Evolutionary conservation across 129 eudicot species (phyloP).

Genomic region (Tanacetum coccineum): DNA sequence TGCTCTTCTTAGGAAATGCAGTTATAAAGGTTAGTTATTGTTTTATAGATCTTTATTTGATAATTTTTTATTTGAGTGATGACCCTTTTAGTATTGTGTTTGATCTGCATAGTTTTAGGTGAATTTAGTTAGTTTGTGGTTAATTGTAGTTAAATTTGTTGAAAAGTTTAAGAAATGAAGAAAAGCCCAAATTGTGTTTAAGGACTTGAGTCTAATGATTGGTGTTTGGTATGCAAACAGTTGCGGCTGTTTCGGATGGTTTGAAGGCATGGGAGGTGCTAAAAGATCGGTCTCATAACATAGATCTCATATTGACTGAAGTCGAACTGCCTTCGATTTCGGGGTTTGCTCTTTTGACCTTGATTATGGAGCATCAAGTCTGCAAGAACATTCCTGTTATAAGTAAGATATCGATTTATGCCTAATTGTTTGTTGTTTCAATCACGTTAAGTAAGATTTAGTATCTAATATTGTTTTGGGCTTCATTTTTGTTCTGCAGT

Average conservation of each 20-base stretch:
- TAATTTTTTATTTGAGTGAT: neutral
- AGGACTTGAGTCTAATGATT: neutral
- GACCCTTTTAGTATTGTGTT: neutral
- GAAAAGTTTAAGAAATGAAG: neutral
- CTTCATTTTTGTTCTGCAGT: constrained; percentile 40
- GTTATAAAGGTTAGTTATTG: constrained; percentile 62
- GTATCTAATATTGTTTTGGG: constrained; percentile 5
- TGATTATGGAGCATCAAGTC: constrained; percentile 68
- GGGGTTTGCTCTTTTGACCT: constrained; percentile 75
- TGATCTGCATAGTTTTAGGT: neutral
- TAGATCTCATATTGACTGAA: constrained; percentile 86
- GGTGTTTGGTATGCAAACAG: constrained; percentile 34
- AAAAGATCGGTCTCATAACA: constrained; percentile 51
- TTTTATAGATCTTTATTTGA: neutral
- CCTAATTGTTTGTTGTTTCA: neutral
- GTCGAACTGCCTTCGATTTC: constrained; percentile 85
- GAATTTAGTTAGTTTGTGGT: constrained; percentile 8
- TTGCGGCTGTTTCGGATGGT: constrained; percentile 88
- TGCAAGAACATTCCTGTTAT: constrained; percentile 92
- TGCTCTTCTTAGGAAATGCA: constrained; percentile 90
- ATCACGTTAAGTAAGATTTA: neutral
- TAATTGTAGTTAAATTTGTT: neutral
- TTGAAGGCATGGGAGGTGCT: constrained; percentile 84
- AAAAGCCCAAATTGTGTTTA: too few relatives aligned
- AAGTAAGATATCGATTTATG: constrained; percentile 44